Conservation (phyloP, 441 rosid species). For the Adansonia madagascariensis region DNA sequence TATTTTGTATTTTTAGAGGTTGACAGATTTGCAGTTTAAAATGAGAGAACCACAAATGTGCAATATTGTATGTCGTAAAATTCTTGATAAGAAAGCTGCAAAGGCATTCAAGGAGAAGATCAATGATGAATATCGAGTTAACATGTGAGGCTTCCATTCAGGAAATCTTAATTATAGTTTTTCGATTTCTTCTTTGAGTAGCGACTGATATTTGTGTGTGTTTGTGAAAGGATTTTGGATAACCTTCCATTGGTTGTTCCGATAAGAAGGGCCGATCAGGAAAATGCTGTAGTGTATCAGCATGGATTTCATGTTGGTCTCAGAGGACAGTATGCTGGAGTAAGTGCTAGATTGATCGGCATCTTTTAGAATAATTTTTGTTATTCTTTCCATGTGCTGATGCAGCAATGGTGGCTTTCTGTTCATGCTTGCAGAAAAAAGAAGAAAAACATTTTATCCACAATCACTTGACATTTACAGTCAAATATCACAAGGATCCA, state of each 20-base stretch:
- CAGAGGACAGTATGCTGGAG: conserved; percentile 76
- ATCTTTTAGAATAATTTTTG: not conserved
- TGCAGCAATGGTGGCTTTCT: conserved; percentile 19
- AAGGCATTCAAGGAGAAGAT: conserved; percentile 82
- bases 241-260: conserved; percentile 92
- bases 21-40: conserved; percentile 60
- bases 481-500: conserved; percentile 73
- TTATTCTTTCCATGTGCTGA: conserved; percentile 19
- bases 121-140: conserved; percentile 77
- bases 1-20: conserved; percentile 24
- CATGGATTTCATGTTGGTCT: conserved; percentile 87
- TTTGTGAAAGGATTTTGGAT: conserved; percentile 80
- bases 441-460: conserved; percentile 82
- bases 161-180: not conserved
- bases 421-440: conserved; percentile 53
- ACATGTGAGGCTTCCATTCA: conserved; percentile 59
- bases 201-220: conserved; percentile 14
- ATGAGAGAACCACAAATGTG: conserved; percentile 91
- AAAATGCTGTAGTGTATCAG: conserved; percentile 64
- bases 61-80: conserved; percentile 57
- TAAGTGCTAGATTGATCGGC: conserved; percentile 42
- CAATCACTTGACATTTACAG: conserved; percentile 79
- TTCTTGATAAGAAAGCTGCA: conserved; percentile 60
- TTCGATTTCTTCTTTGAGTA: not conserved
- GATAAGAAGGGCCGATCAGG: conserved; percentile 56